Evolutionary conservation across 805 yeast species (phyloP).

Genomic region (Cyberlindnera suaveolens): DNA sequence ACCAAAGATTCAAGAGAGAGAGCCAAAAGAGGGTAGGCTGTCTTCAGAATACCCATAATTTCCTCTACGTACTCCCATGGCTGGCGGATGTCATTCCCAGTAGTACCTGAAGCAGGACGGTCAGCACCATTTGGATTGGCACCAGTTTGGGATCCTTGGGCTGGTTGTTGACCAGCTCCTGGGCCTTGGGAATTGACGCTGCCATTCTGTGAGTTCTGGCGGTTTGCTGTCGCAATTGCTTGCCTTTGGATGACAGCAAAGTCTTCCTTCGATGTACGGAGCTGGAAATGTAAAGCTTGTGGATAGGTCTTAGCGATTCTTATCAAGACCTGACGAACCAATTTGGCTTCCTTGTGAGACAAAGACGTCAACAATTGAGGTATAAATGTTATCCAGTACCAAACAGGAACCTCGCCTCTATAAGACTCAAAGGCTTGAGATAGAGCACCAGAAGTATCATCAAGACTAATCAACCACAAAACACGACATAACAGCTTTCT

Average conservation of each 20-base stretch:
- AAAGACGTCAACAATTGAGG: slow-evolving; percentile 89
- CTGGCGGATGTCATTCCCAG: slow-evolving; percentile 35
- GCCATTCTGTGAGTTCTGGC: slow-evolving; percentile 15
- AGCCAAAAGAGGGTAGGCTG: slow-evolving; percentile 92
- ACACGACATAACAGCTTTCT: slow-evolving; percentile 84
- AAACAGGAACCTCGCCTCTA: slow-evolving; percentile 94
- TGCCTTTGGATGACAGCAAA: slow-evolving; percentile 83
- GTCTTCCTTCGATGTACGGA: slow-evolving; percentile 93
- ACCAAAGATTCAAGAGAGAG: slow-evolving; percentile 90
- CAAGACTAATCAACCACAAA: slow-evolving; percentile 88
- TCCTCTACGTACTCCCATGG: slow-evolving; percentile 94
- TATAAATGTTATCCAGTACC: slow-evolving; percentile 98
- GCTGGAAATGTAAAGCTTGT: slow-evolving; percentile 93
- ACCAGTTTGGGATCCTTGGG: not conserved
- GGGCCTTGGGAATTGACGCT: not conserved
- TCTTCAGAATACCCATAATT: slow-evolving; percentile 89
- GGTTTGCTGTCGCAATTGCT: slow-evolving; percentile 43
- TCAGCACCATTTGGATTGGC: slow-evolving; percentile 1
- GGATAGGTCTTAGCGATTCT: slow-evolving; percentile 96
- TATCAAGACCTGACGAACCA: slow-evolving; percentile 82
- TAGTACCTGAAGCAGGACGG: slow-evolving; percentile 1
- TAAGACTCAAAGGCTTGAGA: slow-evolving; percentile 86
- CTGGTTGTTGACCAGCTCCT: not conserved
- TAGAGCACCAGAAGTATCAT: slow-evolving; percentile 74
- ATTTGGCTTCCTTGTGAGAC: slow-evolving; percentile 84